Evolutionary conservation across 495 filamentous ascomycete species (phyloP).

Genomic region (Halenospora varia): DNA sequence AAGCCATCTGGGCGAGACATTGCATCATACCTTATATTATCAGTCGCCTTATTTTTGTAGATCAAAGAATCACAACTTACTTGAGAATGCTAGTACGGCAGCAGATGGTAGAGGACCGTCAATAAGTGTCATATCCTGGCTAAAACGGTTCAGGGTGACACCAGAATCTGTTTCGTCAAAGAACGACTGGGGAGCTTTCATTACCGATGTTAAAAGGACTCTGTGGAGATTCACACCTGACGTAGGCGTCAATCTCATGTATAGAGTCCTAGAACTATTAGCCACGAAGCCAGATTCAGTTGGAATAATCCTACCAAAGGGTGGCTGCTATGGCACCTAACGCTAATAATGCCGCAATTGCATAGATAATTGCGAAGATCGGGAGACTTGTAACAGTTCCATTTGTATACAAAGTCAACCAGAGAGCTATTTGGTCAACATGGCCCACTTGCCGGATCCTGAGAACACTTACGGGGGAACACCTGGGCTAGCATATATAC

Average conservation of each 20-base stretch:
- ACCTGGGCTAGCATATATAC: not conserved
- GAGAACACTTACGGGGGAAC: not conserved
- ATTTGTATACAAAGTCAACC: conserved; percentile 5
- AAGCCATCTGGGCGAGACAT: not conserved
- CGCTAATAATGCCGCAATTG: not conserved
- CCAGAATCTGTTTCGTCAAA: conserved; percentile 26
- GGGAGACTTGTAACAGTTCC: conserved; percentile 1
- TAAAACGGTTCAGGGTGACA: conserved; percentile 25
- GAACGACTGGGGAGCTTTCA: conserved; percentile 26
- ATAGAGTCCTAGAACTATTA: not conserved
- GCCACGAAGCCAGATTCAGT: not conserved
- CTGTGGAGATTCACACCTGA: conserved; percentile 2
- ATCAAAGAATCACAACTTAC: not conserved
- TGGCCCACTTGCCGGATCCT: not conserved
- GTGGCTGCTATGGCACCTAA: not conserved
- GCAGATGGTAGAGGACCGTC: conserved; percentile 5
- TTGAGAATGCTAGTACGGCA: not conserved
- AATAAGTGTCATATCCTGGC: conserved; percentile 19
- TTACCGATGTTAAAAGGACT: conserved; percentile 9
- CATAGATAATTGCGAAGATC: conserved; percentile 6
- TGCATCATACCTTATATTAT: conserved; percentile 7
- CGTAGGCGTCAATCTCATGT: conserved; percentile 3
- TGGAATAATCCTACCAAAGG: not conserved
- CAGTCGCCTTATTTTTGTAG: too few relatives aligned
- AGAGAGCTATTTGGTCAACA: not conserved